A percentile compares a stretch with the other conserved stretches of the same genome.
Conservation (phyloP, 495 filamentous ascomycete genomes). For the Geopyxis carbonaria region DNA sequence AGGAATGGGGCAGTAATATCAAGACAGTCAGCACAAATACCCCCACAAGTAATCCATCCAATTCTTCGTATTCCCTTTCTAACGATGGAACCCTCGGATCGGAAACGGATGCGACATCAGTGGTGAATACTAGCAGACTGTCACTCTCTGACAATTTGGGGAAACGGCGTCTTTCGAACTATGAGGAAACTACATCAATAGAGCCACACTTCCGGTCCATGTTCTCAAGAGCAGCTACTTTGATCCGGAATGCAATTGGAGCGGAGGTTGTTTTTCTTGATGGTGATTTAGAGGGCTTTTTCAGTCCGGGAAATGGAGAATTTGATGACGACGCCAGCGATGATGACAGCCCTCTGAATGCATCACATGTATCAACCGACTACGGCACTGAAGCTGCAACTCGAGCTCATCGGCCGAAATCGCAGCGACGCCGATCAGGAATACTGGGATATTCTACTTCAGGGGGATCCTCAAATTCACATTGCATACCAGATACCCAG, state of each 20-base stretch:
- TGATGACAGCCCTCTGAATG: not conserved
- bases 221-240: constrained; percentile 8
- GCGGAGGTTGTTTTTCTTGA: constrained; percentile 13
- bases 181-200: constrained; percentile 12
- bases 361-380: constrained; percentile 9
- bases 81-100: no score
- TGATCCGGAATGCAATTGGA: constrained; percentile 8
- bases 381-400: constrained; percentile 1
- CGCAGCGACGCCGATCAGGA: constrained; percentile 5
- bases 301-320: constrained; percentile 1
- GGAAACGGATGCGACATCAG: no score
- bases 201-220: constrained; percentile 12
- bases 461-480: not conserved
- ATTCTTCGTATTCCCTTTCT: no score
- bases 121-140: no score
- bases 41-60: no score
- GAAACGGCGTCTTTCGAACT: constrained; percentile 8
- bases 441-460: constrained; percentile 11
- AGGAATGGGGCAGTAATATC: no score
- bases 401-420: constrained; percentile 5
- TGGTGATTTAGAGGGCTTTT: constrained; percentile 14
- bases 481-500: not conserved
- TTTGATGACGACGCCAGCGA: not conserved
- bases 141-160: no score
- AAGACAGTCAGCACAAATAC: no score